These are phyloP conservation scores for Pulveroboletus sp. DNA, from an alignment of 768 basidiomycete species.

Conservation along the genomic window DNA sequence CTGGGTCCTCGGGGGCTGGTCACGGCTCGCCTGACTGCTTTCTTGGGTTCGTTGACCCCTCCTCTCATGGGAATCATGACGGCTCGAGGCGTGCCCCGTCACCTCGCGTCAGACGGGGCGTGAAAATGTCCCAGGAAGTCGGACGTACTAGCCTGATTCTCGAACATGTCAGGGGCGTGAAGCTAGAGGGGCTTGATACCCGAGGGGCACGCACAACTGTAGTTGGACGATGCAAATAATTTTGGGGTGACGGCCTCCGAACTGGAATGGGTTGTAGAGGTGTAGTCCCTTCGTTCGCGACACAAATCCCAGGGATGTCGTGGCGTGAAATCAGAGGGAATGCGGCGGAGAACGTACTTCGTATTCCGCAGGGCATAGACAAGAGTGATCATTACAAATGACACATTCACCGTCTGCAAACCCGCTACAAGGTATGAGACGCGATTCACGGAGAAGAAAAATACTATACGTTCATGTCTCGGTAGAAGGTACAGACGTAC, in stretches of 20 bases:
- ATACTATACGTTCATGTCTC: background rate
- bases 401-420: conserved; percentile 27
- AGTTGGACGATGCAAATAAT: background rate
- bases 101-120: background rate
- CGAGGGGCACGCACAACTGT: background rate
- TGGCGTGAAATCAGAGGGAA: background rate
- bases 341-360: too few relatives aligned
- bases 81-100: background rate
- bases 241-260: too few relatives aligned
- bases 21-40: too few relatives aligned
- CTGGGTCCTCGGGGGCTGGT: too few relatives aligned
- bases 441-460: background rate
- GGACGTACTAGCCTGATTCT: background rate
- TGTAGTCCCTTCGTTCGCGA: background rate
- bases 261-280: background rate
- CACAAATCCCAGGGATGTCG: background rate
- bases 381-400: background rate
- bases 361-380: too few relatives aligned
- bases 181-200: background rate
- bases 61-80: background rate
- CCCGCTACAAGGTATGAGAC: conserved; percentile 12
- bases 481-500: background rate
- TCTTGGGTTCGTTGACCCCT: background rate
- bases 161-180: background rate
- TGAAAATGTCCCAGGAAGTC: background rate